Base-by-base conservation (phyloP, 1,139 yeast species). In the Trichomonascaceae sp. region DNA sequence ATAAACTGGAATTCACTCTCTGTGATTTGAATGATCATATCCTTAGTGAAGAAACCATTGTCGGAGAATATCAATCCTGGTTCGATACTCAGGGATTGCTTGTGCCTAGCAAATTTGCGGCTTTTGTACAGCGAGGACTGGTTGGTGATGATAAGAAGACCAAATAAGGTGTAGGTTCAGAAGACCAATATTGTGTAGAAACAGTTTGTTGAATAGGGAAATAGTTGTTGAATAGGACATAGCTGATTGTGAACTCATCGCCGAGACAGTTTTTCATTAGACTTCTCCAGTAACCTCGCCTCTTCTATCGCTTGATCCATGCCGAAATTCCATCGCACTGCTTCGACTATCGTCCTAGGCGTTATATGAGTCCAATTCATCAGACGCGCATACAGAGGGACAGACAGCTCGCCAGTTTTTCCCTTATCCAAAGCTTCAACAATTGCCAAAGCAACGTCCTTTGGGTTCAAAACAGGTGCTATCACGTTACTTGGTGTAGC, bases 381-480 rank as follows among this genome's bases (percentile, higher is more conserved):
- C 43, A 87, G 67, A 54, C 82, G 79, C 0, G 89, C 87, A 64
- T 89, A 89, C 41, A 85, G 72, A 0, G 97, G 96, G 51, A 81
- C 62, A 55, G 79, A 82, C 43, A 88, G 75, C 58, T 83, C 88
- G 0, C 93, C 90, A 47, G 86, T 68, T 58, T 77, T 70, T 1
- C 95, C 91, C 51, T 75, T 66, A 51, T 77, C 79, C 19, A 88
- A 69, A 0, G 87, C 80, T 1, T 68, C 63, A 5, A 83, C 72
- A 2, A 89, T 77, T 43, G 70, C 73, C 4, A 64, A 63, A 0
- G 96, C 95, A 7, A 89, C 84, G 54, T 74, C 74, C 10, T 62
- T 64, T 0, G 93, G 85, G 24, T 83, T 83, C 45, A 89, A 70
- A 58, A 85, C 85, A 0, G 96, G 96, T 0, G 96, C 96, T 17